Conservation (phyloP, 441 rosid genomes). For the Erodium texanum region DNA sequence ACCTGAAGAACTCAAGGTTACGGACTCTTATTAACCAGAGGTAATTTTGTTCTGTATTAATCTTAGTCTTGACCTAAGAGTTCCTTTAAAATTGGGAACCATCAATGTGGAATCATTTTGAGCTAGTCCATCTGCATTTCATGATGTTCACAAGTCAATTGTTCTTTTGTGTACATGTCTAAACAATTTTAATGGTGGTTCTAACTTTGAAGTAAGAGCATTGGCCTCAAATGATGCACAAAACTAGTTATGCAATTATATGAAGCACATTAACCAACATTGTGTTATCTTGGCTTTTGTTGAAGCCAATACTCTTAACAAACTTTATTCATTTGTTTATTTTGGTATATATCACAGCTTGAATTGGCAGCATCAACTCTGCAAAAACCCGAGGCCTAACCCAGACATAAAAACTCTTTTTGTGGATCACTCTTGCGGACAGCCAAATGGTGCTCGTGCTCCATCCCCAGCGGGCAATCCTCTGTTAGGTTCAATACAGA, state of each 20-base stretch:
- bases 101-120: background rate
- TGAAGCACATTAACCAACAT: background rate
- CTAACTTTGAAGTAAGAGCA: background rate
- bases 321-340: background rate
- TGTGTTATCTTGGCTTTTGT: constrained; percentile 1
- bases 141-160: background rate
- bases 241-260: background rate
- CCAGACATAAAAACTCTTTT: constrained; percentile 78
- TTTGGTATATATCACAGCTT: constrained; percentile 34
- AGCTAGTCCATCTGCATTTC: background rate
- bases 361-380: constrained; percentile 84
- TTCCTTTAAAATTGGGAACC: background rate
- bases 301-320: background rate
- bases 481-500: constrained; percentile 51
- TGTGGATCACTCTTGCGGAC: constrained; percentile 69
- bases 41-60: constrained; percentile 22
- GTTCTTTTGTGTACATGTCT: background rate
- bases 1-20: constrained; percentile 62
- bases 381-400: constrained; percentile 70
- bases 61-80: background rate
- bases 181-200: background rate
- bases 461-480: constrained; percentile 71
- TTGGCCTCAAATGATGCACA: background rate
- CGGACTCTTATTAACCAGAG: constrained; percentile 76
- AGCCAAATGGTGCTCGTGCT: constrained; percentile 61